These are phyloP conservation scores for Collybiopsis luxurians DNA, from an alignment of 768 basidiomycete genomes.

Conservation along the genomic window DNA sequence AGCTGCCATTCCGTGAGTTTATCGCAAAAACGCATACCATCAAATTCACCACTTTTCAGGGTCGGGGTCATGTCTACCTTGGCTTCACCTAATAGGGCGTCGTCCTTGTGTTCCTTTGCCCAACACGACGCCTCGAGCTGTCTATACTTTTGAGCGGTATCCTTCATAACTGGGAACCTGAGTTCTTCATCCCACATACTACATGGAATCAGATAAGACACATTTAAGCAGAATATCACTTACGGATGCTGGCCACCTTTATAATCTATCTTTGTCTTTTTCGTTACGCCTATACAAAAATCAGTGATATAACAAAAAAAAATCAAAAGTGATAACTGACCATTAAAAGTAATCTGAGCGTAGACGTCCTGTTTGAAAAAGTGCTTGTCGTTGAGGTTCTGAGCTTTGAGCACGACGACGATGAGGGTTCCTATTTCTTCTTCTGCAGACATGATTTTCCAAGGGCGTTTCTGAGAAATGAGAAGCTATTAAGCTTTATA, in stretches of 20 bases:
- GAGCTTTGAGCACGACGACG: slow-evolving; percentile 82
- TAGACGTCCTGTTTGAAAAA: slow-evolving; percentile 93
- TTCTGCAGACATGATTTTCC: slow-evolving; percentile 23
- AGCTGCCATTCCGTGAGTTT: background rate
- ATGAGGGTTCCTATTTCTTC: slow-evolving; percentile 77
- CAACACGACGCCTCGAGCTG: slow-evolving; percentile 75
- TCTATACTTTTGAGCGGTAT: slow-evolving; percentile 50
- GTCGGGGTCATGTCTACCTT: slow-evolving; percentile 75
- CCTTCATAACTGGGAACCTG: slow-evolving; percentile 68
- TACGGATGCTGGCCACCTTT: slow-evolving; percentile 88
- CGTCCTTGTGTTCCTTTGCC: slow-evolving; percentile 69
- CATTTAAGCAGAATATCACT: too few relatives aligned
- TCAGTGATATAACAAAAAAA: background rate
- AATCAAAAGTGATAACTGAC: slow-evolving; percentile 10
- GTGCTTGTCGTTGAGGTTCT: slow-evolving; percentile 78
- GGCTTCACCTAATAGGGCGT: slow-evolving; percentile 77
- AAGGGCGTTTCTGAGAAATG: background rate
- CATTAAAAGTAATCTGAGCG: slow-evolving; percentile 59
- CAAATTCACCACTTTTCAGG: slow-evolving; percentile 84
- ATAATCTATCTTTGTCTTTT: slow-evolving; percentile 70
- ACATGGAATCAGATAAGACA: too few relatives aligned
- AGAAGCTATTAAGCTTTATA: background rate
- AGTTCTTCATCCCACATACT: slow-evolving; percentile 85
- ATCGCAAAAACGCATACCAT: slow-evolving; percentile 59
- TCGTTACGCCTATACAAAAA: slow-evolving; percentile 44